Base-by-base conservation (phyloP, 2,329 filamentous ascomycete genomes). In the Phyllosticta citribraziliensis region DNA sequence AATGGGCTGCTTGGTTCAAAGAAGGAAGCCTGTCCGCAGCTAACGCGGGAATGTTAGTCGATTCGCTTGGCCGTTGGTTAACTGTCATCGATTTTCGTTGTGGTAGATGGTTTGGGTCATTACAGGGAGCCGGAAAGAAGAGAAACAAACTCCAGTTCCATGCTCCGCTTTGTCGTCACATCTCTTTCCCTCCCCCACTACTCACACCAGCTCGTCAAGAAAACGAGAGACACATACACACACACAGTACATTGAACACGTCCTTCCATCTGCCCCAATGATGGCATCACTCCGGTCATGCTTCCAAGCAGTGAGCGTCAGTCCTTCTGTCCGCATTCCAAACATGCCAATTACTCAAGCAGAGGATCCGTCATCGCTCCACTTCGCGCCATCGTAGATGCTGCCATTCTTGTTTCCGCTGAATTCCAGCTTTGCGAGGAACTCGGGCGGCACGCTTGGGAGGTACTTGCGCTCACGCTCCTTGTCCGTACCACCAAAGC, bases 391-490 rank as follows among this genome's bases (percentile, higher is more conserved):
- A n/a, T 35, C 60, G 33, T 62, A 62, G 14, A 62, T 52, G 30
- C 52, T 51, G 17, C 52, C 55, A 24, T 57, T 57, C 54, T 61
- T 61, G 24, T 70, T 71, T 2, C 76, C 75, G 35, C 70, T 73
- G 4, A 83, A 78, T 70, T 97, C 93, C 55, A 99, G 80, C 77
- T 91, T 96, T 63, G 88, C 85, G 63, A 99, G 78, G 70, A 97
- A 96, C 75, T 99, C 94, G 0, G 92, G 88, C 19, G 94, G 93
- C 58, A 99, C 89, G 0, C 90, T 96, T 2, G 94, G 94, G 54
- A 96, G 95, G 73, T 99, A 99, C 76, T 96, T 96, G 66, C 91
- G 82, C 74, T 95, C 94, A 61, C 91, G 82, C 75, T 97, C 94
- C 64, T 88, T 83, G 76, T 99, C 96, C 55, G 94, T 79, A 0